Evolutionary conservation across 2,329 filamentous ascomycete species (phyloP).

Genomic region (Colletotrichum musae): DNA sequence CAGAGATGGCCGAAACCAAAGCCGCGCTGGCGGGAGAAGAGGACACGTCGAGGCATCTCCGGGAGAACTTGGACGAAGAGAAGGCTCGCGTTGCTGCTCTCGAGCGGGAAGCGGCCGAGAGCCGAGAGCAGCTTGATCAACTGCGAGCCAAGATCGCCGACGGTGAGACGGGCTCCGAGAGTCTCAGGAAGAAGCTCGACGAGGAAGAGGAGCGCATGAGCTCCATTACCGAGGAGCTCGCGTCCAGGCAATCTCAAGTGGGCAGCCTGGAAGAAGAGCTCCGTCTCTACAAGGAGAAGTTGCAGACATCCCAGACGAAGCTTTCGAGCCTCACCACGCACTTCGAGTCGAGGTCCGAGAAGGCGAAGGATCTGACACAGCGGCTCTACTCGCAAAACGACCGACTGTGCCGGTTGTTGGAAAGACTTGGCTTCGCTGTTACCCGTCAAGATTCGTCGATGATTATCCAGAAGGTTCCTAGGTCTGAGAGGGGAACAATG

Average conservation of each 20-base stretch:
- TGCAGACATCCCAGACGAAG: conserved; percentile 67
- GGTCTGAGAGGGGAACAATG: conserved; percentile 67
- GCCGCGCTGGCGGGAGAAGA: conserved; percentile 68
- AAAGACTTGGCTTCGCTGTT: conserved; percentile 88
- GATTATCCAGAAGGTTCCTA: conserved; percentile 79
- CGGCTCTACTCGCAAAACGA: conserved; percentile 88
- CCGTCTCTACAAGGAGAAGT: conserved; percentile 75
- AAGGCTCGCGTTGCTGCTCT: conserved; percentile 68
- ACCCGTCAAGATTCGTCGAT: conserved; percentile 81
- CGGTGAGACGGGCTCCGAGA: conserved; percentile 87
- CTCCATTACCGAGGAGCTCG: conserved; percentile 78
- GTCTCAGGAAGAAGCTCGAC: conserved; percentile 79
- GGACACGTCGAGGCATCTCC: conserved; percentile 64
- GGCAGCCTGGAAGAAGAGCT: conserved; percentile 84
- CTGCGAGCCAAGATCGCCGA: conserved; percentile 82
- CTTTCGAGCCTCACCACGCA: conserved; percentile 67
- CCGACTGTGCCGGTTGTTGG: conserved; percentile 84
- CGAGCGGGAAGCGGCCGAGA: conserved; percentile 72
- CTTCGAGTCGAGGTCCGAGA: conserved; percentile 78
- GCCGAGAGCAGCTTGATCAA: conserved; percentile 77
- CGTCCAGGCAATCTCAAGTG: conserved; percentile 81
- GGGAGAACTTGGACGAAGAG: conserved; percentile 67
- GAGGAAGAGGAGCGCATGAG: conserved; percentile 82
- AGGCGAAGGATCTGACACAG: conserved; percentile 87
- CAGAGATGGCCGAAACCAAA: conserved; percentile 68